phyloP scores from a whole-genome alignment of 257 asterid genomes.

The Capsicum baccatum region DNA sequence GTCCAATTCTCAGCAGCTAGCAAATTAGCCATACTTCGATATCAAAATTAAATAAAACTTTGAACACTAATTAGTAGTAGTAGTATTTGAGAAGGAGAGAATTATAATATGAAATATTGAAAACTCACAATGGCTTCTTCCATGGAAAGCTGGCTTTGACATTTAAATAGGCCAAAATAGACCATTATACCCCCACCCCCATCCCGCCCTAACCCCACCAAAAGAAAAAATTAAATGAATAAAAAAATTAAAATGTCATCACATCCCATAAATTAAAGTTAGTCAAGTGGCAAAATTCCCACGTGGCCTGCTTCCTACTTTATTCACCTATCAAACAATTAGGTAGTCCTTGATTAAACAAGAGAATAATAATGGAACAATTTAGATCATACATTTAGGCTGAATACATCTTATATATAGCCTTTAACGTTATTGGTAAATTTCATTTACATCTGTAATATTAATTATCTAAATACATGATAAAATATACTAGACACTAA shows the following conservation, averaged over 20 bases:
- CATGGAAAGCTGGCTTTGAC: background rate
- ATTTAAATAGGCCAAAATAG: background rate
- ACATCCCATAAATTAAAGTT: background rate
- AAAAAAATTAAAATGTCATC: background rate
- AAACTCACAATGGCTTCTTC: background rate
- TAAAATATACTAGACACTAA: no score
- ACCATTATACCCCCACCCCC: background rate
- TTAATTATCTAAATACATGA: no score
- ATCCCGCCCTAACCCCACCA: no score
- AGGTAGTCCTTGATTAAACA: background rate
- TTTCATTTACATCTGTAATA: background rate
- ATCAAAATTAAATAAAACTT: background rate
- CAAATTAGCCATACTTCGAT: slow-evolving; percentile 20
- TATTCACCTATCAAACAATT: slow-evolving; percentile 19
- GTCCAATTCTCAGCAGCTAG: slow-evolving; percentile 30
- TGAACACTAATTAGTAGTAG: background rate
- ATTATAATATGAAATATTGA: background rate
- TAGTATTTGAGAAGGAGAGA: background rate
- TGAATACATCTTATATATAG: background rate
- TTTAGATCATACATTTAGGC: background rate
- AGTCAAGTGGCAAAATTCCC: slow-evolving; percentile 34
- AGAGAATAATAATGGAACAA: background rate
- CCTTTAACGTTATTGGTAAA: background rate
- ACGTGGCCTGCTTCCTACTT: slow-evolving; percentile 29
- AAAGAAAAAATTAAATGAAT: background rate